Conservation (phyloP, 441 rosid species). For the Pelargonium exstipulatum region DNA sequence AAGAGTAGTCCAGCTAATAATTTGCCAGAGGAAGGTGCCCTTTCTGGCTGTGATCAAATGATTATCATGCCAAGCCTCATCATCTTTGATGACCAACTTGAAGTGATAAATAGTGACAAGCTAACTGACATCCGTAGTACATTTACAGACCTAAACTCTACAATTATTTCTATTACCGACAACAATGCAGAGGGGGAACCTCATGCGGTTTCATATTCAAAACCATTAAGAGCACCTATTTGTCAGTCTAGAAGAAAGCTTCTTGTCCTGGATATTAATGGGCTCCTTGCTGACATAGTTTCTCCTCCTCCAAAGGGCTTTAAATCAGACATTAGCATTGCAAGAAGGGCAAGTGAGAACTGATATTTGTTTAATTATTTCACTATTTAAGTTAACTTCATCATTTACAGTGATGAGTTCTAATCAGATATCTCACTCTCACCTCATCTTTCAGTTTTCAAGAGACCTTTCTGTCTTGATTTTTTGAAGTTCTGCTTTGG, state of each 20-base stretch:
- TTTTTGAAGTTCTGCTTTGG: conserved; percentile 73
- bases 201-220: conserved; percentile 16
- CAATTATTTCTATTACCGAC: conserved; percentile 16
- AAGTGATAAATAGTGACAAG: conserved; percentile 13
- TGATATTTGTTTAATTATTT: neutral
- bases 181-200: conserved; percentile 12
- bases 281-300: conserved; percentile 67
- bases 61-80: conserved; percentile 21
- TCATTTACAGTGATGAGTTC: conserved; percentile 3
- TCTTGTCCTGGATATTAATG: conserved; percentile 78
- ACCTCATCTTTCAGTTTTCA: conserved; percentile 44
- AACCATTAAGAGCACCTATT: conserved; percentile 16
- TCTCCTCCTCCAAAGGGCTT: conserved; percentile 34
- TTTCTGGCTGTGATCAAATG: conserved; percentile 10
- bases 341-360: conserved; percentile 48
- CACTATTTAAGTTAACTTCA: neutral
- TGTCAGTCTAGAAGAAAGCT: conserved; percentile 40
- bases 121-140: conserved; percentile 15
- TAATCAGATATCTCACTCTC: conserved; percentile 4
- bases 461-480: conserved; percentile 62
- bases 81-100: conserved; percentile 17
- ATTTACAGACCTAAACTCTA: conserved; percentile 18
- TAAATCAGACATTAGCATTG: conserved; percentile 47
- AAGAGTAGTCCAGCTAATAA: conserved; percentile 16
- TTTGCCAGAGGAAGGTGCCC: conserved; percentile 24